Percentiles rank a stretch among this genome's conserved stretches.
Evolutionary conservation across 2,329 filamentous ascomycete genomes (phyloP).

Genomic region (Sporothrix luriei): DNA sequence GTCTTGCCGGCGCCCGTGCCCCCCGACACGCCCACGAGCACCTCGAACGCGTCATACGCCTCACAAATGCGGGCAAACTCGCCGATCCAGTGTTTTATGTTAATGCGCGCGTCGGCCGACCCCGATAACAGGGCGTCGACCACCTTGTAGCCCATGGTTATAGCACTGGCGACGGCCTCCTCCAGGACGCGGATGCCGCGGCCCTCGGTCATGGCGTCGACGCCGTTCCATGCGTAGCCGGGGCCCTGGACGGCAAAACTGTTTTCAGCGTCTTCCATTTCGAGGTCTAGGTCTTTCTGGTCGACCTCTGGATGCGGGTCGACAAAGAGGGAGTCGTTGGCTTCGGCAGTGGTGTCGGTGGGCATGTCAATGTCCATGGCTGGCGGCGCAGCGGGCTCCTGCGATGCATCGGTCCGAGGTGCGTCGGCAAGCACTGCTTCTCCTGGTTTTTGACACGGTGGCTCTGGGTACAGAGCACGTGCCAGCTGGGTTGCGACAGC

Average conservation of each 20-base stretch:
- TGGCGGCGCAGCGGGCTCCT: background rate
- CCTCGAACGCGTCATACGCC: background rate
- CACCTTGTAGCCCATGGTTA: background rate
- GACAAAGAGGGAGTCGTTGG: background rate
- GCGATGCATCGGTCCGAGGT: no score
- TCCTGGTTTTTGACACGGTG: background rate
- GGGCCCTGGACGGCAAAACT: background rate
- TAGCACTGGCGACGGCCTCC: background rate
- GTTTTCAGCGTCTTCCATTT: background rate
- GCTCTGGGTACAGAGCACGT: no score
- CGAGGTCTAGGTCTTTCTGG: background rate
- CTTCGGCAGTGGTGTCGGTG: background rate
- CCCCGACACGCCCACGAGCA: constrained; percentile 30
- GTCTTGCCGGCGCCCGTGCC: constrained; percentile 32
- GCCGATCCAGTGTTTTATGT: background rate
- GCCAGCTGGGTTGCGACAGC: background rate
- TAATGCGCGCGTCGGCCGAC: background rate
- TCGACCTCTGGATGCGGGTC: background rate
- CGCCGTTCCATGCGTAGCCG: constrained; percentile 1
- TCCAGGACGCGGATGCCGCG: constrained; percentile 12
- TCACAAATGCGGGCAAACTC: constrained; percentile 18
- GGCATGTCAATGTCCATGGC: background rate
- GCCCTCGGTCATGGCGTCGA: background rate
- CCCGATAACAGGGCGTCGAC: background rate
- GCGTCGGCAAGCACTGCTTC: background rate